Base-by-base conservation (phyloP, 1,139 yeast genomes). In the Candida sojae region DNA sequence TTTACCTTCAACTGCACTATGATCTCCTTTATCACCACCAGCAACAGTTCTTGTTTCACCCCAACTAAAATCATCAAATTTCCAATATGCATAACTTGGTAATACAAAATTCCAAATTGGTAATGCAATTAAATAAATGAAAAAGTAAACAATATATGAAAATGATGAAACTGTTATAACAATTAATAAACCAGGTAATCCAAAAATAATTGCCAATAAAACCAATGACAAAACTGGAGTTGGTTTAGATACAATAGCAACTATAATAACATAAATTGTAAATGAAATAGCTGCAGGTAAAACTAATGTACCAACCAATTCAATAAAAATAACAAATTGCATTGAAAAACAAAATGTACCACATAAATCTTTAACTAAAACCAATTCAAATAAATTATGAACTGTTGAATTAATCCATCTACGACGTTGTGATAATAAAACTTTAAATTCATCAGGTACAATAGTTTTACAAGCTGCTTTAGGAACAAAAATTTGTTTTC, bases 391-490 rank as follows among this genome's bases (percentile, higher is more conserved):
- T 64, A 93, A 80, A 62, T 93, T 93, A 68, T 93, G 99, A 43
- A 93, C 96, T 0, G 99, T 93, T 2, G 98, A 91, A 68, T 93
- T 93, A 60, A 93, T 93, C 99, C 99, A 93, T 66, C 99, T 88
- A 70, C 99, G 89, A 66, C 99, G 86, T 67, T 93, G 99, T 1
- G 98, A 92, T 48, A 93, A 73, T 58, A 93, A 73, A 39, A 92
- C 96, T 53, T 70, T 77, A 65, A 93, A 91, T 49, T 78, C 77
- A 55, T 87, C 90, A 0, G 99, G 99, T 17, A 88, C 98, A 55
- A 91, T 71, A 1, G 99, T 93, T 66, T 91, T 91, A 74, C 98
- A 93, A 10, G 90, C 96, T 11, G 98, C 99, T 67, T 91, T 92
- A 1, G 98, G 90, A 7, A 93, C 86, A 64, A 93, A 93, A n/a